Evolutionary conservation across 192 early-diverging fungal genomes (phyloP).

Genomic region (Kickxella alabastrina): DNA sequence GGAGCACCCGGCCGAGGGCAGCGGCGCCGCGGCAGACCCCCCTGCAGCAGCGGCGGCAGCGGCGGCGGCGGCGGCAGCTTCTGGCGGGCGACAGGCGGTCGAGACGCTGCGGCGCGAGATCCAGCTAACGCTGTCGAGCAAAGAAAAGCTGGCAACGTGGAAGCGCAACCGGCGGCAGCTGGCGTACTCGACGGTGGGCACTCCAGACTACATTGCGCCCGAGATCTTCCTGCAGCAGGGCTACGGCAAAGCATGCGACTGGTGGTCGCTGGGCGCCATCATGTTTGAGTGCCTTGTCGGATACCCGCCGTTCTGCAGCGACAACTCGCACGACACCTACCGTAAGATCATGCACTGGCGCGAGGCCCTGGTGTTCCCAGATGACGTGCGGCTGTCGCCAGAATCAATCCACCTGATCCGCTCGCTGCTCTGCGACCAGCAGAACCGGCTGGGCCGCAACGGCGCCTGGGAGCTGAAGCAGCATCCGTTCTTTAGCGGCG

Average conservation of each 20-base stretch:
- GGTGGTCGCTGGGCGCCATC: constrained; percentile 99
- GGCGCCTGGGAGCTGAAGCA: constrained; percentile 78
- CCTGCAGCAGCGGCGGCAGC: constrained; percentile 17
- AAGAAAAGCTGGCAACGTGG: constrained; percentile 97
- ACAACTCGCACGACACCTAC: constrained; percentile 94
- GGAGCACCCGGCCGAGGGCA: constrained; percentile 48
- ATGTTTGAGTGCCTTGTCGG: constrained; percentile 99
- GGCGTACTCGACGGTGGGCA: constrained; percentile 97
- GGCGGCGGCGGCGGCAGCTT: constrained; percentile 7
- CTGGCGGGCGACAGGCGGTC: constrained; percentile 49
- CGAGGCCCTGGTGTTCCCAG: constrained; percentile 85
- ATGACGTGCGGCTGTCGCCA: constrained; percentile 84
- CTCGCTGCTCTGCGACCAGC: constrained; percentile 82
- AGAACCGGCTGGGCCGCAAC: constrained; percentile 81
- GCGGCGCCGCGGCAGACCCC: constrained; percentile 30
- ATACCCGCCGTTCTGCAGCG: constrained; percentile 97
- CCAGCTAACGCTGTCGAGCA: constrained; percentile 86
- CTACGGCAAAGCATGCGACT: constrained; percentile 97
- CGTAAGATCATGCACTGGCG: constrained; percentile 98
- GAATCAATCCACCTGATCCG: constrained; percentile 93
- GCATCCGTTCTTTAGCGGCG: constrained; percentile 93
- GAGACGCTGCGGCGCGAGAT: constrained; percentile 65
- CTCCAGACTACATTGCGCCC: constrained; percentile 97
- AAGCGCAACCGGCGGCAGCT: constrained; percentile 92
- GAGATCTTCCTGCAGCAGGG: constrained; percentile 94